Percentiles rank a stretch among this genome's conserved stretches.
Evolutionary conservation across 2,329 filamentous ascomycete genomes (phyloP).

Genomic region (Fusarium neocosmosporiellum): DNA sequence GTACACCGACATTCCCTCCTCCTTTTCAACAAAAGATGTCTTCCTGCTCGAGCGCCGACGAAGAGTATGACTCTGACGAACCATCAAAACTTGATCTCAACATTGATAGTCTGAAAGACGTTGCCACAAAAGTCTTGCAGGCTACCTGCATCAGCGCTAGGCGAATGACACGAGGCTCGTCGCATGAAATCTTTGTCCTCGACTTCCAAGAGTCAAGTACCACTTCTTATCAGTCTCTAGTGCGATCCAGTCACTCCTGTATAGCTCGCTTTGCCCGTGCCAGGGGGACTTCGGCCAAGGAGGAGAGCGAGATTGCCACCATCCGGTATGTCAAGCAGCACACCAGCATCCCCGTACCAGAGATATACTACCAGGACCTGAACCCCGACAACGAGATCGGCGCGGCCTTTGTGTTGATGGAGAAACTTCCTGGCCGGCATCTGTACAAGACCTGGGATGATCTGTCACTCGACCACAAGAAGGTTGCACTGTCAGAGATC

Average conservation of each 20-base stretch:
- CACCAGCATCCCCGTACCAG: constrained; percentile 7
- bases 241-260: not conserved
- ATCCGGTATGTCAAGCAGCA: constrained; percentile 6
- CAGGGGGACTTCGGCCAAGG: not conserved
- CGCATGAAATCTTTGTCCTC: constrained; percentile 5
- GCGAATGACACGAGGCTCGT: not conserved
- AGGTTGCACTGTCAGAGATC: not conserved
- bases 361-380: constrained; percentile 7
- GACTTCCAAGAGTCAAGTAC: not conserved
- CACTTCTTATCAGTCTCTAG: not conserved
- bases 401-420: constrained; percentile 7
- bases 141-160: not conserved
- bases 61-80: constrained; percentile 4
- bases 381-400: constrained; percentile 4
- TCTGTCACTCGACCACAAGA: not conserved
- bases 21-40: not conserved
- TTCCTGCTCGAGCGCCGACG: not conserved
- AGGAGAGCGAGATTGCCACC: constrained; percentile 11
- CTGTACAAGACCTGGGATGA: constrained; percentile 5
- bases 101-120: not conserved
- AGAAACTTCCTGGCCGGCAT: not conserved
- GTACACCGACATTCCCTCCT: too few species aligned
- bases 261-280: constrained; percentile 6
- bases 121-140: not conserved
- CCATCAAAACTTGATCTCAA: not conserved